A percentile compares a stretch with the other conserved stretches of the same genome.
These are phyloP conservation scores for Mucor saturninus DNA, from an alignment of 371 early-diverging fungal genomes.

Conservation along the genomic window DNA sequence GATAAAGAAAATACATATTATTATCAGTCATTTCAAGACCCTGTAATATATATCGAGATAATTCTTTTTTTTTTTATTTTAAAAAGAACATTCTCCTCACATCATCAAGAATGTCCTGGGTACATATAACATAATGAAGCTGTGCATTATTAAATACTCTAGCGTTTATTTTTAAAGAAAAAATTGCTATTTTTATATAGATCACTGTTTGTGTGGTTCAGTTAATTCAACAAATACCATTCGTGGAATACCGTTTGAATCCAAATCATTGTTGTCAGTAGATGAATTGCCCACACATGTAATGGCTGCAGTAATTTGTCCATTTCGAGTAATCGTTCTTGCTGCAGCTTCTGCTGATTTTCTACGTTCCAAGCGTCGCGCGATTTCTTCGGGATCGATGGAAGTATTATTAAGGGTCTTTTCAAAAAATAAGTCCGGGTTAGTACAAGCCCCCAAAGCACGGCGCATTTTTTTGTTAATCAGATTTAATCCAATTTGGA, in stretches of 20 bases:
- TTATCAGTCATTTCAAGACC: too few relatives aligned
- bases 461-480: constrained; percentile 71
- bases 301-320: constrained; percentile 26
- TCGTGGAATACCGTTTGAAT: too few relatives aligned
- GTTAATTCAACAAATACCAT: constrained; percentile 10
- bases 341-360: constrained; percentile 34
- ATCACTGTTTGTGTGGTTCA: constrained; percentile 2
- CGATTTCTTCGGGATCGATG: constrained; percentile 16
- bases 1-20: too few relatives aligned
- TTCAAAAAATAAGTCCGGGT: constrained; percentile 69
- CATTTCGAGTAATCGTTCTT: constrained; percentile 25
- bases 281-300: constrained; percentile 20
- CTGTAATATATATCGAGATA: too few relatives aligned
- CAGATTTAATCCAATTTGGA: constrained; percentile 80
- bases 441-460: constrained; percentile 79
- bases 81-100: too few relatives aligned
- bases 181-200: background rate
- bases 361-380: constrained; percentile 16
- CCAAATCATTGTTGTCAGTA: background rate
- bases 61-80: too few relatives aligned
- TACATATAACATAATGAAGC: background rate
- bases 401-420: constrained; percentile 21
- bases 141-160: background rate
- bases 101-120: too few relatives aligned
- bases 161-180: background rate